A percentile compares a stretch with the other conserved stretches of the same genome.
Conservation (phyloP, 805 yeast genomes). For the Candida arabinofermentans region DNA sequence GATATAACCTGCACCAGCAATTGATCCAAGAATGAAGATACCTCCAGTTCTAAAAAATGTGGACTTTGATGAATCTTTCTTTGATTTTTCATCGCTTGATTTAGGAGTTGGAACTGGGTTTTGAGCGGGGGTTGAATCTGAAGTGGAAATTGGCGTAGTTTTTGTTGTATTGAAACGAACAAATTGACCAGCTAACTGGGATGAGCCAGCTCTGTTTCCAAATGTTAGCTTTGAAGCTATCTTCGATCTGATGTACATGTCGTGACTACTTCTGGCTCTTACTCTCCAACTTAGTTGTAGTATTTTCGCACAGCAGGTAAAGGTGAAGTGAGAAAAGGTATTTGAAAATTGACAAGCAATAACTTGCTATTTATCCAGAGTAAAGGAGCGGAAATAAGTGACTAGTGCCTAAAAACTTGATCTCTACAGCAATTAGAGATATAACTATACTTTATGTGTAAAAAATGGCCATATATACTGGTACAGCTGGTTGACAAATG, state of each 20-base stretch:
- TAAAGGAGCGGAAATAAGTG: too few relatives aligned
- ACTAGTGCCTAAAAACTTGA: too few relatives aligned
- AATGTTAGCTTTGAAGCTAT: neutral
- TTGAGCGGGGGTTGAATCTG: neutral
- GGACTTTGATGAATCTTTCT: slow-evolving; percentile 3
- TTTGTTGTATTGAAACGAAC: slow-evolving; percentile 1
- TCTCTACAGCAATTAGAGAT: too few relatives aligned
- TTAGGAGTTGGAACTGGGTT: neutral
- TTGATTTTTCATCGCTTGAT: neutral
- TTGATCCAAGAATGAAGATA: slow-evolving; percentile 20
- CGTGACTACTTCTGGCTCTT: too few relatives aligned
- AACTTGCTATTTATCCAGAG: too few relatives aligned
- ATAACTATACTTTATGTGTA: too few relatives aligned
- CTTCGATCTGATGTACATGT: neutral
- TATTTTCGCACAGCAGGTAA: too few relatives aligned
- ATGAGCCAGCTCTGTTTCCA: neutral
- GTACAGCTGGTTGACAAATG: too few relatives aligned
- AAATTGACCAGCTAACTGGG: neutral
- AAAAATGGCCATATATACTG: too few relatives aligned
- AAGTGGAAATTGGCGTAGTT: neutral
- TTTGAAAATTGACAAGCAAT: too few relatives aligned
- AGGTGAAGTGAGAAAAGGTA: too few relatives aligned
- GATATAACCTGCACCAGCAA: slow-evolving; percentile 24
- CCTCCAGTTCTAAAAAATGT: slow-evolving; percentile 13
- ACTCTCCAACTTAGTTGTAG: too few relatives aligned